Evolutionary conservation across 208 protist species (phyloP).

Genomic region (Leishmania braziliensis): DNA sequence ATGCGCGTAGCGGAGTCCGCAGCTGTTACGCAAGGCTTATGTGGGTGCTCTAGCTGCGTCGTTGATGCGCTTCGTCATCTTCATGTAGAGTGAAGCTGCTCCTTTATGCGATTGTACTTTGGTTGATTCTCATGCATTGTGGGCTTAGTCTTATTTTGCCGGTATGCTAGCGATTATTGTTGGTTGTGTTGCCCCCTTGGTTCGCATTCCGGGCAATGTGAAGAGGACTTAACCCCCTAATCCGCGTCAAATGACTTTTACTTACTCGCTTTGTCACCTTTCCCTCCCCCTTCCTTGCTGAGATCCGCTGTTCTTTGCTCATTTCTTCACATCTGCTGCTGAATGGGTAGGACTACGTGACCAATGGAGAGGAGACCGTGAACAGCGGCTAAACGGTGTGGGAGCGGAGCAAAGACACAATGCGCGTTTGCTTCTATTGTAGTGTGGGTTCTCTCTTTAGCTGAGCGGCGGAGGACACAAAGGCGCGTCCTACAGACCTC

Average conservation of each 20-base stretch:
- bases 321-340: neutral
- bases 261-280: neutral
- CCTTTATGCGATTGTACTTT: neutral
- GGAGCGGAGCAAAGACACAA: neutral
- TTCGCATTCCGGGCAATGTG: neutral
- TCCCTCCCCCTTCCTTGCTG: neutral
- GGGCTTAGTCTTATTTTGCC: neutral
- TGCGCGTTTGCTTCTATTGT: neutral
- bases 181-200: neutral
- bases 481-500: neutral
- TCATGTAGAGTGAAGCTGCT: neutral
- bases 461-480: neutral
- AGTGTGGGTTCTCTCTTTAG: neutral
- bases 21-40: too few relatives aligned
- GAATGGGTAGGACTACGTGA: neutral
- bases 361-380: neutral
- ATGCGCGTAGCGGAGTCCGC: too few relatives aligned
- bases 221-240: neutral
- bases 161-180: neutral
- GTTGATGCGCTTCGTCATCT: neutral
- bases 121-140: neutral
- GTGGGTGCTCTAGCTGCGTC: neutral
- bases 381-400: neutral
- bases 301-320: neutral
- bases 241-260: neutral